Conservation (phyloP, 495 filamentous ascomycete genomes). For the Aspergillus egyptiacus region DNA sequence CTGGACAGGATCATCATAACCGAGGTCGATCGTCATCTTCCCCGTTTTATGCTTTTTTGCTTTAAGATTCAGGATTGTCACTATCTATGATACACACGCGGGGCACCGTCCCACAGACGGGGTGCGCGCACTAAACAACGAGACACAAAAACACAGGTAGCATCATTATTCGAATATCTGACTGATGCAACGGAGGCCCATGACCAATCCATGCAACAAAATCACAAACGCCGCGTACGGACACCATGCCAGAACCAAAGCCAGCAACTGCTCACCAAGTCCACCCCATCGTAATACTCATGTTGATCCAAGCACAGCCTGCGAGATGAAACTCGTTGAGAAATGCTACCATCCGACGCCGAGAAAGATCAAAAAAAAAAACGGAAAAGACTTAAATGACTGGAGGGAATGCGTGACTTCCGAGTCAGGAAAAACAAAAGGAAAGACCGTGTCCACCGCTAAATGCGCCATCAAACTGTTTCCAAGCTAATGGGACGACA, state of each 20-base stretch:
- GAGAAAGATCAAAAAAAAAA: conserved; percentile 15
- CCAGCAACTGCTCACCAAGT: conserved; percentile 18
- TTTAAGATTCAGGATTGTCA: neutral
- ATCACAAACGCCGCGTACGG: conserved; percentile 20
- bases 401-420: conserved; percentile 19
- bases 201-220: conserved; percentile 22
- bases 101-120: neutral
- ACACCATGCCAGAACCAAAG: conserved; percentile 16
- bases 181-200: conserved; percentile 15
- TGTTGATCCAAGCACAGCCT: conserved; percentile 16
- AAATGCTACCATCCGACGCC: conserved; percentile 24
- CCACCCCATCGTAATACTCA: conserved; percentile 17
- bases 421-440: conserved; percentile 11
- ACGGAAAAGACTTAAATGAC: no score
- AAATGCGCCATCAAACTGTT: conserved; percentile 17
- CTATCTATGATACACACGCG: conserved; percentile 14
- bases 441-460: conserved; percentile 28
- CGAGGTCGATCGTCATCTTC: conserved; percentile 2
- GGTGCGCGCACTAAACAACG: conserved; percentile 1
- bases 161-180: conserved; percentile 18
- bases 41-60: conserved; percentile 15
- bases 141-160: conserved; percentile 1
- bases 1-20: no score
- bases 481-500: conserved; percentile 15
- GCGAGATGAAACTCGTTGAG: conserved; percentile 11